Conservation (phyloP, 2,329 filamentous ascomycete genomes). For the Arthroderma sp. region DNA sequence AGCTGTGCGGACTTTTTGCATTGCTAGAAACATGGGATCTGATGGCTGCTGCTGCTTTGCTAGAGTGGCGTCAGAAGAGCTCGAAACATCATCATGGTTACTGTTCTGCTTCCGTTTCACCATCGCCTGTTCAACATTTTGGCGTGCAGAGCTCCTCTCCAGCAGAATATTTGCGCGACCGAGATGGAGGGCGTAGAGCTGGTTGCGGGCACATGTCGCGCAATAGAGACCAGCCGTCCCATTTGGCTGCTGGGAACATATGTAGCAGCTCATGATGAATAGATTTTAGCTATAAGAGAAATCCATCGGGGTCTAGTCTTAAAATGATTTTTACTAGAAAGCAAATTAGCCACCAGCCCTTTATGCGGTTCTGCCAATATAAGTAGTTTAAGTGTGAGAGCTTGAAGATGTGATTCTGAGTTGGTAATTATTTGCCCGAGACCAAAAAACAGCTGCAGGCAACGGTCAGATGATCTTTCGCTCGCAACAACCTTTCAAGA, state of each 20-base stretch:
- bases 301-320: too few species aligned
- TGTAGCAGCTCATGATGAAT: conserved; percentile 52
- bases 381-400: too few species aligned
- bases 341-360: too few species aligned
- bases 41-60: conserved; percentile 2
- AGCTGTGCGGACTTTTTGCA: conserved; percentile 19
- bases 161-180: conserved; percentile 47
- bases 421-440: too few species aligned
- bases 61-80: conserved; percentile 1
- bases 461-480: too few species aligned
- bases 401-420: too few species aligned
- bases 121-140: conserved; percentile 32
- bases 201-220: conserved; percentile 55
- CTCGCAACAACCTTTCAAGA: too few species aligned
- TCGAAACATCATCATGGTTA: too few species aligned
- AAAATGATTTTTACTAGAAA: too few species aligned
- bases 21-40: conserved; percentile 15
- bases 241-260: conserved; percentile 45
- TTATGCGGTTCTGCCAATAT: too few species aligned
- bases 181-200: conserved; percentile 52
- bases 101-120: neutral
- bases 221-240: conserved; percentile 54
- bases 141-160: conserved; percentile 42
- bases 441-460: too few species aligned
- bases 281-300: neutral